Base-by-base conservation (phyloP, 176 grass and related monocot species). In the Carex cristatella region DNA sequence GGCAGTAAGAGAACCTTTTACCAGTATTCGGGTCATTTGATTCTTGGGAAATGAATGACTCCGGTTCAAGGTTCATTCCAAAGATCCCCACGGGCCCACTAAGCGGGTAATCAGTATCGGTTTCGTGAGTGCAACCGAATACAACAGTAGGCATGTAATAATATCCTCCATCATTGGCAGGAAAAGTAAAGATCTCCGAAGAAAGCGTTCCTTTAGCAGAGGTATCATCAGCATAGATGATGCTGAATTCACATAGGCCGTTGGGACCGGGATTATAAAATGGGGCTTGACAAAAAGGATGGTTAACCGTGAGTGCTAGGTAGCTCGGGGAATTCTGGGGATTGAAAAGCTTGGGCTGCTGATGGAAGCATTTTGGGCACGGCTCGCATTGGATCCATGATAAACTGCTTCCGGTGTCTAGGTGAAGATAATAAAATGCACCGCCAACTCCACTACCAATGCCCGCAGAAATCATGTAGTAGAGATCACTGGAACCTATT, bases 341-440 rank as follows among this genome's bases (percentile, higher is more conserved):
- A 32, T 77, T 32, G 3, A 76, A 76, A 54, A 76, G 38, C 46
- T 48, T 51, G 1, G 46, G 71, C 46, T 76, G 71, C 19, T 76
- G 71, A 28, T 31, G 19, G 44, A 76, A 76, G 23, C 71, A 76
- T 53, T 76, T 11, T 0, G 6, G 0, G 46, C 71, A 76, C 1
- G 46, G 71, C 19, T 76, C 71, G 19, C 71, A 76, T 76, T 76
- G 71, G 7, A 76, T 76, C 71, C 71, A 76, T 13, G 71, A 28
- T 14, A 76, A 76, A 53, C 71, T 54, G 19, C 71, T 76, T 54
- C 46, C 71, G 0, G 71, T 76, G 19, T 76, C 71, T 28, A 76
- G 2, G 11, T 76, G 71, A 53, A 76, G 71, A 76, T 76, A 76
- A 53, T 76, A 76, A 28, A 31, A 14, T 44, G 54, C 71, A 10